phyloP scores from a whole-genome alignment of 2,329 filamentous ascomycete genomes.

The Trichoderma harzianum region DNA sequence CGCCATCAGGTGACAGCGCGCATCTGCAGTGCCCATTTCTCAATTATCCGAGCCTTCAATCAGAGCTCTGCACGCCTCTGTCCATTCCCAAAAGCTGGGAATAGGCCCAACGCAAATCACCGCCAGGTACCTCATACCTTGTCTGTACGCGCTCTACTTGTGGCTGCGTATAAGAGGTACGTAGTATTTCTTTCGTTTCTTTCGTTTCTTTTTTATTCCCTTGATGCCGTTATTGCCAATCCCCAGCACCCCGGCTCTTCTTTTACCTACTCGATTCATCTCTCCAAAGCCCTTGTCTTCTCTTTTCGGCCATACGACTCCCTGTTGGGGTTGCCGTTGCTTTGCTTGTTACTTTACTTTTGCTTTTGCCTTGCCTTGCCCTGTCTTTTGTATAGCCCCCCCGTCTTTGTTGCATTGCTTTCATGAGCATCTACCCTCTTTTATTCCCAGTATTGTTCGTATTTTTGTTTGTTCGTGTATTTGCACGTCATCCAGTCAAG shows the following conservation, averaged over 20 bases:
- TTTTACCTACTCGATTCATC: background rate
- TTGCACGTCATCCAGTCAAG: background rate
- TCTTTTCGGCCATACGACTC: slow-evolving; percentile 8
- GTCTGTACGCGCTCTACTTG: background rate
- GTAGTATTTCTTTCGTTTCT: slow-evolving; percentile 1
- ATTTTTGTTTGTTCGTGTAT: background rate
- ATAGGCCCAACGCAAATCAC: slow-evolving; percentile 8
- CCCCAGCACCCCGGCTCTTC: background rate
- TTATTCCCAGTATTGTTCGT: background rate
- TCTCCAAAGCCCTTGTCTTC: background rate
- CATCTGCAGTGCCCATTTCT: slow-evolving; percentile 34
- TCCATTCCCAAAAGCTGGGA: slow-evolving; percentile 18
- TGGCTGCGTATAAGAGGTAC: slow-evolving; percentile 18
- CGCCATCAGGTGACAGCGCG: slow-evolving; percentile 50
- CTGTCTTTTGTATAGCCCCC: background rate
- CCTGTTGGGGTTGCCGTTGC: background rate
- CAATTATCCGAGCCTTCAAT: slow-evolving; percentile 28
- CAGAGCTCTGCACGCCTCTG: slow-evolving; percentile 22
- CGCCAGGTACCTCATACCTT: background rate
- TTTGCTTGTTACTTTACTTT: background rate
- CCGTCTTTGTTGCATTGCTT: background rate
- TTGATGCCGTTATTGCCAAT: slow-evolving; percentile 11
- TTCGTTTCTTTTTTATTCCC: background rate
- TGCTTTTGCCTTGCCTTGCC: background rate
- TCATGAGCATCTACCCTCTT: background rate